Base-by-base conservation (phyloP, 164 flowering plant genomes). In the Piper betle region DNA sequence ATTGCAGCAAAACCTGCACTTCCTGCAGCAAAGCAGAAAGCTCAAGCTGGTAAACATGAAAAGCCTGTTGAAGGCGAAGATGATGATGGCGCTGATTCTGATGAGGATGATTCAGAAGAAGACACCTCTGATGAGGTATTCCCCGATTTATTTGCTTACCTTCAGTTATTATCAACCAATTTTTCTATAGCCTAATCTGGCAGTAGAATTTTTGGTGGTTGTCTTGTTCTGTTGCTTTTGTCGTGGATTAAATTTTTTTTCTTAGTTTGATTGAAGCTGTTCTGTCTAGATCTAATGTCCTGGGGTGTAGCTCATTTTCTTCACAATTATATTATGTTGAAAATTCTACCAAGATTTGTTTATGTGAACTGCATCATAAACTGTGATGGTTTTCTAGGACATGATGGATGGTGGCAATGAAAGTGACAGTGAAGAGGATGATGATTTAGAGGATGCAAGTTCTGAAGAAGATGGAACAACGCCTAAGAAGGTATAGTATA, bases 401-500 rank as follows among this genome's bases (percentile, higher is more conserved):
- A 61, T 70, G 70, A 40, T 53, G 16, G 66, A 4, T 4, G 62
- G 53, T 55, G 68, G 43, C 25, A 66, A 54, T 52, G 73, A 66
- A 11, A 63, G 63, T 16, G 73, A 65, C 8, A 73, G 55, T 1
- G 78, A 72, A 3, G 77, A 68, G 0, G 75, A 71, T 2, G 80
- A 59, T 19, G 74, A 69, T 4, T 61, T 63, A 40, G 69, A 61
- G 59, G 46, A 67, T 54, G 59, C 39, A 40, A 74, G 75, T 40
- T 66, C 63, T 4, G 80, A 71, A 5, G 78, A 74, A 10, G 78
- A 80, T 16, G 84, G 33, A 25, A 25, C 76, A 55, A 78, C 85
- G 18, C 85, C 85, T 2, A 73, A 73, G 74, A 81, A 85, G 83
- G 87, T 80, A 55, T 2, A 3, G 46, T 5, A 4, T 16, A 15